Percentiles rank a stretch among this genome's conserved stretches.
Evolutionary conservation across 495 filamentous ascomycete species (phyloP).

Genomic region (Delitschia confertaspora): DNA sequence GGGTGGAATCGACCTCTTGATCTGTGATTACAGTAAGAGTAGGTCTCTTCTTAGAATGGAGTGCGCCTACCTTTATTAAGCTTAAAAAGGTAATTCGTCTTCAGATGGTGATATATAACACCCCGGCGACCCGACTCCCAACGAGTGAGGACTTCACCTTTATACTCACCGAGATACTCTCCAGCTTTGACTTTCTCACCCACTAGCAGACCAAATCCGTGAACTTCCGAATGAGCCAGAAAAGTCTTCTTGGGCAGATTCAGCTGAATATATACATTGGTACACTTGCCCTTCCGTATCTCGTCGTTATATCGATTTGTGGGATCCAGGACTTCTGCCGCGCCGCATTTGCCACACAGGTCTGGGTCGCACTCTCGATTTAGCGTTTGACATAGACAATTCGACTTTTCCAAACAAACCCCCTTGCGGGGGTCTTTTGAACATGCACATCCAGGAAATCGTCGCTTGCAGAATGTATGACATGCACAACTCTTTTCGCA

Average conservation of each 20-base stretch:
- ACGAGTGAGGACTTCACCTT: slow-evolving; percentile 58
- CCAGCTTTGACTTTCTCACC: slow-evolving; percentile 51
- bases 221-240: slow-evolving; percentile 51
- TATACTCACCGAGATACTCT: slow-evolving; percentile 63
- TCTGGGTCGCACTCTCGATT: slow-evolving; percentile 66
- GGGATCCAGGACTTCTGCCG: slow-evolving; percentile 52
- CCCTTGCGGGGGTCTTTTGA: slow-evolving; percentile 38
- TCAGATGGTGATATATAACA: slow-evolving; percentile 52
- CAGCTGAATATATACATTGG: slow-evolving; percentile 55
- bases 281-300: slow-evolving; percentile 44
- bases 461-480: slow-evolving; percentile 47
- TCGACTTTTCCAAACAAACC: slow-evolving; percentile 42
- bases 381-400: slow-evolving; percentile 50
- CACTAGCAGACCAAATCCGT: slow-evolving; percentile 58
- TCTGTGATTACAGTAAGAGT: slow-evolving; percentile 36
- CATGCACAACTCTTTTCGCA: slow-evolving; percentile 64
- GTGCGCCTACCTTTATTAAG: slow-evolving; percentile 47
- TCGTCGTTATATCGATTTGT: slow-evolving; percentile 47
- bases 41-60: slow-evolving; percentile 24
- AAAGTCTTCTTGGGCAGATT: slow-evolving; percentile 50
- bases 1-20: slow-evolving; percentile 41
- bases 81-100: slow-evolving; percentile 57
- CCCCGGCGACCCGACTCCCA: slow-evolving; percentile 57
- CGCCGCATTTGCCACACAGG: slow-evolving; percentile 58
- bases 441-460: slow-evolving; percentile 60